phyloP scores from a whole-genome alignment of 768 basidiomycete genomes.

The Boletus speciosus region DNA sequence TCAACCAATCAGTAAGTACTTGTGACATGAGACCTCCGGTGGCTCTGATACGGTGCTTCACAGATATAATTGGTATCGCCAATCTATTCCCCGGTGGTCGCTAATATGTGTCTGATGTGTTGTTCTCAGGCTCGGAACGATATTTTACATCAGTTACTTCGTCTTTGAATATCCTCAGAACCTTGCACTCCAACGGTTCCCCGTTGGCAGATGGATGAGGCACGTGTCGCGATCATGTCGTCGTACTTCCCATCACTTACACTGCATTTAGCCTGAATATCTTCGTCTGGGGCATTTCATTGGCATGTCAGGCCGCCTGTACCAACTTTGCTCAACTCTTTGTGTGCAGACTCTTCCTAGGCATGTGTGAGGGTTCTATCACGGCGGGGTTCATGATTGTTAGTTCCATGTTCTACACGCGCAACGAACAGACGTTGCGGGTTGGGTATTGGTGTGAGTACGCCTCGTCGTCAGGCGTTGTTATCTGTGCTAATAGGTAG shows the following conservation, averaged over 20 bases:
- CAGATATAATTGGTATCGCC: conserved; percentile 62
- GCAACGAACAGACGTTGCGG: conserved; percentile 62
- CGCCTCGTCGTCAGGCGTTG: neutral
- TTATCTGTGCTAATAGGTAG: neutral
- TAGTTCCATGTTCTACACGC: conserved; percentile 75
- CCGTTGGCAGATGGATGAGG: conserved; percentile 84
- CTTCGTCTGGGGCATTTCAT: conserved; percentile 58
- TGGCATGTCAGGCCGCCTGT: conserved; percentile 66
- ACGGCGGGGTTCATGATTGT: conserved; percentile 79
- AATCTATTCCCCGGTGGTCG: neutral
- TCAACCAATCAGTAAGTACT: conserved; percentile 57
- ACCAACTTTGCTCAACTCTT: conserved; percentile 65
- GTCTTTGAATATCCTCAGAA: conserved; percentile 75
- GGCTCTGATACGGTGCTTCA: neutral
- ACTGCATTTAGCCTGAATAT: conserved; percentile 53
- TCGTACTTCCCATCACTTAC: neutral
- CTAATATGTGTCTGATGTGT: neutral
- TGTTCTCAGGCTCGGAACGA: conserved; percentile 60
- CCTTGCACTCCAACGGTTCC: conserved; percentile 65
- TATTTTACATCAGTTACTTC: conserved; percentile 71
- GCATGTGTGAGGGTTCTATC: conserved; percentile 68
- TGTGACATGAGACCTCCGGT: neutral
- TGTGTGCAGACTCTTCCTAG: conserved; percentile 59
- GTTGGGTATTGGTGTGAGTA: conserved; percentile 76
- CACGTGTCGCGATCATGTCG: conserved; percentile 19